Percentiles rank a stretch among this genome's conserved stretches.
Evolutionary conservation across 2,329 filamentous ascomycete genomes (phyloP).

Genomic region (Ceratocystis papillata): DNA sequence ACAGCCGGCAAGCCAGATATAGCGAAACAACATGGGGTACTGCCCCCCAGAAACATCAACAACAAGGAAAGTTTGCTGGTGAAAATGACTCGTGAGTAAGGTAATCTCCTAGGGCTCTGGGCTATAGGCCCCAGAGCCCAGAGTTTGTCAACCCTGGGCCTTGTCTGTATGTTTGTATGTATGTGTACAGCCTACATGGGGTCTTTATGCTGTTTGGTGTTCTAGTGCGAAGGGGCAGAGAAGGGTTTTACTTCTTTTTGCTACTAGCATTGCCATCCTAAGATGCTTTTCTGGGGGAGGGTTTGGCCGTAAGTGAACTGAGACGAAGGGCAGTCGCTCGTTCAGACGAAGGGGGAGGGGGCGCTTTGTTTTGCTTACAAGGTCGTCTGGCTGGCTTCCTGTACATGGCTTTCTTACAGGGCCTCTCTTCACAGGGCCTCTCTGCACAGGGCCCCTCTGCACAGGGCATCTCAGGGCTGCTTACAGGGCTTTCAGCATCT

Average conservation of each 20-base stretch:
- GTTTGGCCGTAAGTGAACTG: background rate
- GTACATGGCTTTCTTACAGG: too few species aligned
- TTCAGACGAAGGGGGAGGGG: background rate
- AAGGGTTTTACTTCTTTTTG: background rate
- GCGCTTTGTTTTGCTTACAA: background rate
- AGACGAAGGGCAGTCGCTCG: background rate
- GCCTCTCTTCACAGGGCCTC: too few species aligned
- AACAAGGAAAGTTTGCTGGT: background rate
- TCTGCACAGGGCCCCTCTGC: too few species aligned
- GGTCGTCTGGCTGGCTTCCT: too few species aligned
- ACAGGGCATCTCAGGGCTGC: too few species aligned
- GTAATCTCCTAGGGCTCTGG: constrained; percentile 2
- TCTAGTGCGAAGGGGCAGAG: background rate
- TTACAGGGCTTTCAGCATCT: background rate
- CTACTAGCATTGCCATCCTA: background rate
- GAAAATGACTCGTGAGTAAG: background rate
- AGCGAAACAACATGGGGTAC: background rate
- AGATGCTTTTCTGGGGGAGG: background rate
- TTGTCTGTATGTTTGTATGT: too few species aligned
- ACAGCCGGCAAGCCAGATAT: background rate
- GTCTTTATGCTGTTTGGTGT: background rate
- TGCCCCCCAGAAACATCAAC: background rate
- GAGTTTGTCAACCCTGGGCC: too few species aligned
- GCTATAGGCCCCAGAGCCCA: too few species aligned
- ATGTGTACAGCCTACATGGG: background rate